phyloP scores from a whole-genome alignment of 805 yeast genomes.

The Saccharomyces jurei region DNA sequence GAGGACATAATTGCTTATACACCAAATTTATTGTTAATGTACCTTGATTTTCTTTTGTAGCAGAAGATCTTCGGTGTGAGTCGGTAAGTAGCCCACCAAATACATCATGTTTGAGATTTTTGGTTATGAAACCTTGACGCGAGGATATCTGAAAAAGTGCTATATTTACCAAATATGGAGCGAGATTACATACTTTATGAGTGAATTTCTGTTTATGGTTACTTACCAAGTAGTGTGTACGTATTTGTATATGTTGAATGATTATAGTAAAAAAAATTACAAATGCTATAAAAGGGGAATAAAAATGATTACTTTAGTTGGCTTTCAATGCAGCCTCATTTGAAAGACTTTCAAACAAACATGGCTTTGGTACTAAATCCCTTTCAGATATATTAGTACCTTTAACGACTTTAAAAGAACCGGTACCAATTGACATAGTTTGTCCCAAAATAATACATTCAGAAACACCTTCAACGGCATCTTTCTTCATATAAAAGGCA shows the following conservation, averaged over 20 bases:
- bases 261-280: neutral
- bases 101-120: neutral
- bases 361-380: constrained; percentile 38
- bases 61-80: neutral
- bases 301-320: neutral
- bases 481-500: constrained; percentile 94
- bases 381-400: constrained; percentile 39
- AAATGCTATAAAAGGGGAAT: neutral
- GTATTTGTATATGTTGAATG: neutral
- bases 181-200: too few species aligned
- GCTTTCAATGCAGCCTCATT: constrained; percentile 5
- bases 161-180: neutral
- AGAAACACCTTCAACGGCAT: constrained; percentile 92
- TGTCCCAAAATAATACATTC: constrained; percentile 97
- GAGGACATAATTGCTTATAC: neutral
- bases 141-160: neutral
- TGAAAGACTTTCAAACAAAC: constrained; percentile 39
- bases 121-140: neutral
- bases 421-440: constrained; percentile 96
- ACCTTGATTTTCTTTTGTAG: neutral
- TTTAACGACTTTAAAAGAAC: constrained; percentile 81
- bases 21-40: neutral
- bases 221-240: neutral
- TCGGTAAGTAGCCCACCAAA: neutral
- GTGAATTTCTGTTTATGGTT: neutral